Conservation (phyloP, 2,329 filamentous ascomycete genomes). For the Phyllosticta citribraziliensis region DNA sequence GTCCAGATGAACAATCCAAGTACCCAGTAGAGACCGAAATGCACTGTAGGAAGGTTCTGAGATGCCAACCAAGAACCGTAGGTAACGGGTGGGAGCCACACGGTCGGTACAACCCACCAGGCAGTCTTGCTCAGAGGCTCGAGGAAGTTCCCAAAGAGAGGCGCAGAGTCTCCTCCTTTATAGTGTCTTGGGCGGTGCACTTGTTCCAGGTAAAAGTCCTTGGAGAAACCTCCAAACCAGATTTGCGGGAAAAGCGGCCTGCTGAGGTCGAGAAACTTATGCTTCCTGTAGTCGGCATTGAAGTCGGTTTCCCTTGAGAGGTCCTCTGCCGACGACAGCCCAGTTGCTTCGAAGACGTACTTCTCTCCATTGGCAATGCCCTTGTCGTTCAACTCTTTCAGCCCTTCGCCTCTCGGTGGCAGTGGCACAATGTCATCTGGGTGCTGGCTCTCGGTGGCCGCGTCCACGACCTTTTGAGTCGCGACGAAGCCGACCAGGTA, state of each 20-base stretch:
- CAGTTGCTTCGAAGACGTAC: constrained; percentile 54
- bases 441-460: constrained; percentile 37
- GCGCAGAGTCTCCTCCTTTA: constrained; percentile 83
- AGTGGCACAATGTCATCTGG: constrained; percentile 44
- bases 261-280: constrained; percentile 90
- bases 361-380: constrained; percentile 25
- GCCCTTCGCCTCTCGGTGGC: constrained; percentile 37
- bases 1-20: constrained; percentile 76
- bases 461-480: constrained; percentile 46
- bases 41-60: background rate
- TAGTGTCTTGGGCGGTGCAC: constrained; percentile 94
- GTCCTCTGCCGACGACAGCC: constrained; percentile 83
- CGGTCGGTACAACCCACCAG: constrained; percentile 77
- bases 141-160: constrained; percentile 95
- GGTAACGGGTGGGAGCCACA: constrained; percentile 74
- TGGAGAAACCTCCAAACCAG: constrained; percentile 78
- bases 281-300: constrained; percentile 65
- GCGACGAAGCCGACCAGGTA: constrained; percentile 72
- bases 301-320: constrained; percentile 76
- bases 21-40: constrained; percentile 46
- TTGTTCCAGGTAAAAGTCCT: constrained; percentile 95
- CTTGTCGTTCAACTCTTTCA: constrained; percentile 42
- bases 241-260: constrained; percentile 79
- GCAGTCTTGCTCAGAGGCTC: constrained; percentile 92
- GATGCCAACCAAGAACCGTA: constrained; percentile 62